phyloP scores from a whole-genome alignment of 306 rosid genomes.

The Rosa persica region DNA sequence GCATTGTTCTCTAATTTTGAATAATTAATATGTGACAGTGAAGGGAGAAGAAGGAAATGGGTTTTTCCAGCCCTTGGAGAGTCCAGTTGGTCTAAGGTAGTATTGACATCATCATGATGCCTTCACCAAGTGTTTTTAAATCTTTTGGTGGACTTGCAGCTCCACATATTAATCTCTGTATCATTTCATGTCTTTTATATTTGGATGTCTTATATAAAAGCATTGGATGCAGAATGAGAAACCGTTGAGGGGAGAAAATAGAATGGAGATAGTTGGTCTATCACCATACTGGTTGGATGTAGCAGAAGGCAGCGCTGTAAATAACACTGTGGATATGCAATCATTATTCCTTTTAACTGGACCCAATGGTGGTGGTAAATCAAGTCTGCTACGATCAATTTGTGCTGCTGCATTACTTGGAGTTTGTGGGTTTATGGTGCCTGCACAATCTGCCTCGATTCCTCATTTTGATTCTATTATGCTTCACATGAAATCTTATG shows the following conservation, averaged over 20 bases:
- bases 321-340: conserved; percentile 80
- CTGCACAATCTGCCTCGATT: conserved; percentile 80
- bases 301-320: conserved; percentile 79
- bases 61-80: conserved; percentile 74
- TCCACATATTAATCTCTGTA: neutral
- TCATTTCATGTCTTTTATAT: neutral
- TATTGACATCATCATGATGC: conserved; percentile 13
- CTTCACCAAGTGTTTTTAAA: neutral
- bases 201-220: conserved; percentile 14
- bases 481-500: conserved; percentile 97
- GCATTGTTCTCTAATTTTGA: conserved; percentile 29
- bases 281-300: conserved; percentile 88
- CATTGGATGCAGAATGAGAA: conserved; percentile 50
- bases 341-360: conserved; percentile 91
- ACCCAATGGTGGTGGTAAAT: conserved; percentile 98
- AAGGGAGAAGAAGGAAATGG: conserved; percentile 96
- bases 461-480: conserved; percentile 81
- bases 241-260: conserved; percentile 32
- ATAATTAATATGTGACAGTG: conserved; percentile 55
- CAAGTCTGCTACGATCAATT: conserved; percentile 86
- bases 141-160: neutral
- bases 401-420: conserved; percentile 96
- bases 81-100: conserved; percentile 51
- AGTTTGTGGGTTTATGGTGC: conserved; percentile 89
- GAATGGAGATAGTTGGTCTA: conserved; percentile 74